Evolutionary conservation across 805 yeast species (phyloP), one percentile per base, ranked within the genome.

Genomic region (Monosporozyma servazzii): DNA sequence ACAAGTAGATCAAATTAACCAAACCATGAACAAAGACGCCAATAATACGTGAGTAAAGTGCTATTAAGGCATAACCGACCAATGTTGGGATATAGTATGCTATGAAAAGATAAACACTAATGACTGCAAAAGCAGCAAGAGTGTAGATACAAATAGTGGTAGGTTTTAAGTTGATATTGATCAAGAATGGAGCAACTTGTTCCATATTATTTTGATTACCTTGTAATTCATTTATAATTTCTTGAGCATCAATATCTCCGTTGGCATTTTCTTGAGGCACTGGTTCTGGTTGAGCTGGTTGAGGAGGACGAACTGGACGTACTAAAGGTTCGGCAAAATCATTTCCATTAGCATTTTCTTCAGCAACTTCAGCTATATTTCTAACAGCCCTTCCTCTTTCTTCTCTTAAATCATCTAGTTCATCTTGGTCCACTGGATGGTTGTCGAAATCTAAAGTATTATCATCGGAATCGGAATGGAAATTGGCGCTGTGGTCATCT

Each of bases 51-150:
- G 62, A 59, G 31, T 53, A 58, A 7, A 50, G 41, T 30, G 51
- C 53, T 20, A 63, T 30, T 33, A 69, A 51, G 20, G 56, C 42
- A 52, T 56, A 59, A 9, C 84, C 84, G 3, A 76, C 45, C 43
- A 73, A 57, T 6, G 77, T 74, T 10, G 85, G 84, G 2, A 77
- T 53, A 17, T 75, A 65, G 56, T 78, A 80, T 0, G 76, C 66
- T 13, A 71, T 44, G 30, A 74, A 65, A 39, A 78, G 58, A 52
- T 74, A 75, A 2, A 67, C 58, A 1, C 72, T 61, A 2, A 67
- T 53, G 23, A 66, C 50, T 1, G 59, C 56, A 29, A 68, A 60
- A 17, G 67, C 69, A 17, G 65, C 65, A 43, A 53, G 33, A 37
- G 56, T 62, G 49, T 66, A 66, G 8, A 59, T 54, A 9, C 63